These are phyloP conservation scores for Saposhnikovia divaricata DNA, from an alignment of 129 eudicot species.

Conservation along the genomic window DNA sequence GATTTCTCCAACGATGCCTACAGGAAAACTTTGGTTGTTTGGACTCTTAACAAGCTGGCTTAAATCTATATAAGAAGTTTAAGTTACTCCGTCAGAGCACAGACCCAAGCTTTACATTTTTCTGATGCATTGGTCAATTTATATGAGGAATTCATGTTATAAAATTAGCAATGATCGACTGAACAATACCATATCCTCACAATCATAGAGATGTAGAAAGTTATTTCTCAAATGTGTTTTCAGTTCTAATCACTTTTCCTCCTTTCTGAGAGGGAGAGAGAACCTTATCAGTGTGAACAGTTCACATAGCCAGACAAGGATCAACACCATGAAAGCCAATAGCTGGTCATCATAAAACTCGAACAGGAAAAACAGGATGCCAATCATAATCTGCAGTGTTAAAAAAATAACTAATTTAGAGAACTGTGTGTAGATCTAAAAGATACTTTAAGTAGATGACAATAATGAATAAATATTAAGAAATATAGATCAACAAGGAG, in stretches of 20 bases:
- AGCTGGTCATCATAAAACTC: conserved; percentile 98
- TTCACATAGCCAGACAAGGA: conserved; percentile 98
- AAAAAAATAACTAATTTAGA: background rate
- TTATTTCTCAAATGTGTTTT: background rate
- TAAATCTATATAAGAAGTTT: background rate
- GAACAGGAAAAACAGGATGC: conserved; percentile 85
- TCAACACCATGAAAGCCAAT: conserved; percentile 97
- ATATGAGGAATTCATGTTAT: background rate
- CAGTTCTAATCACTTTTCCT: background rate
- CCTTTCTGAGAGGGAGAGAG: conserved; percentile 19
- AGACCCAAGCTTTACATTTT: background rate
- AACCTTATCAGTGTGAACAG: conserved; percentile 98
- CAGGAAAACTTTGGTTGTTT: background rate
- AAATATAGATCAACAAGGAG: background rate
- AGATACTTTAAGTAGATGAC: background rate
- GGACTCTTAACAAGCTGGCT: background rate
- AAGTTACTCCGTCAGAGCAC: background rate
- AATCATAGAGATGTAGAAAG: background rate
- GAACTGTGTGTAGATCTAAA: background rate
- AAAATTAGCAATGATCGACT: background rate
- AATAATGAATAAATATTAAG: conserved; percentile 1
- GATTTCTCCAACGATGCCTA: background rate
- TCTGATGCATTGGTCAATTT: background rate
- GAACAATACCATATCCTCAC: background rate
- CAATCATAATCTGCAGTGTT: conserved; percentile 89